Conservation (phyloP, 2,329 filamentous ascomycete species). For the Ascochyta koolunga region DNA sequence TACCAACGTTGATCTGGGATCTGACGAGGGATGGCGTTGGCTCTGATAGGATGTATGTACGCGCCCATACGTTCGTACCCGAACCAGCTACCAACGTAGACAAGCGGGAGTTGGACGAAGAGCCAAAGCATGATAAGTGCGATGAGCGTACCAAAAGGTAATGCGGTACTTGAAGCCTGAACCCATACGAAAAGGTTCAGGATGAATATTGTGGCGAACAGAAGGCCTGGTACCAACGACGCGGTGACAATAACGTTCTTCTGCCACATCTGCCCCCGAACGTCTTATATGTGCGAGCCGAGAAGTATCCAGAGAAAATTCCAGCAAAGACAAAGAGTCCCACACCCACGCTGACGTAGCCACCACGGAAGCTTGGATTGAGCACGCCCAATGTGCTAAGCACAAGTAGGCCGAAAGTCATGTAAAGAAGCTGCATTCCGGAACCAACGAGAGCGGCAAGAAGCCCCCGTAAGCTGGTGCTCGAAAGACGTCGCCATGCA, state of each 20-base stretch:
- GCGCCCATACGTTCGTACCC: constrained; percentile 70
- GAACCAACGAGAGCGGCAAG: constrained; percentile 83
- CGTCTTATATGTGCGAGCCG: constrained; percentile 79
- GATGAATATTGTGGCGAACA: constrained; percentile 77
- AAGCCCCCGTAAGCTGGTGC: constrained; percentile 71
- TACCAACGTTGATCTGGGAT: constrained; percentile 81
- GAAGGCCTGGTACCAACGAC: constrained; percentile 76
- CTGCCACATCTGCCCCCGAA: constrained; percentile 78
- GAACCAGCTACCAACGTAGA: constrained; percentile 79
- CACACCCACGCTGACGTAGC: constrained; percentile 83
- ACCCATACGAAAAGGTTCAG: constrained; percentile 91
- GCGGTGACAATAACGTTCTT: constrained; percentile 78
- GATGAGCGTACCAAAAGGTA: constrained; percentile 80
- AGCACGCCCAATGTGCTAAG: constrained; percentile 78
- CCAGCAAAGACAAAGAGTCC: constrained; percentile 85
- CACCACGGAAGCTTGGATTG: constrained; percentile 88
- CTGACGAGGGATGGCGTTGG: constrained; percentile 72
- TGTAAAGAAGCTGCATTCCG: constrained; percentile 84
- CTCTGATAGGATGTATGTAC: constrained; percentile 85
- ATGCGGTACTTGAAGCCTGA: constrained; percentile 84
- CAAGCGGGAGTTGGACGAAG: constrained; percentile 82
- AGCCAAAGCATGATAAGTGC: constrained; percentile 79
- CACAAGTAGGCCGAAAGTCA: constrained; percentile 73
- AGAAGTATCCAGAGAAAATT: constrained; percentile 86
- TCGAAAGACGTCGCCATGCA: constrained; percentile 88